Evolutionary conservation across 768 basidiomycete species (phyloP).

Genomic region (Amanita jacksonii): DNA sequence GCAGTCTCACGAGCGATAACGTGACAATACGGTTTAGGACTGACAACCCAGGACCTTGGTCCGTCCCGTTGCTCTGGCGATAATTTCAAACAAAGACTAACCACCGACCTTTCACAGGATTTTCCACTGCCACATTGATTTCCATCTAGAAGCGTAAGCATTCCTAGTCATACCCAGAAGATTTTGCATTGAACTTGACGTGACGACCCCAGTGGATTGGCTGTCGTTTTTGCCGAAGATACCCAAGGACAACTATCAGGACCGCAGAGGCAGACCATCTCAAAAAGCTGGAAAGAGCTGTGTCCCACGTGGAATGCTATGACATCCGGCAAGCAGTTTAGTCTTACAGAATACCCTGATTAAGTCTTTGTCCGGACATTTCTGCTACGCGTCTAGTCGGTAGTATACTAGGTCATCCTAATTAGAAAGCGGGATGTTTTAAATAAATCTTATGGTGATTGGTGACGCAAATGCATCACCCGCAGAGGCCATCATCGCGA

Average conservation of each 20-base stretch:
- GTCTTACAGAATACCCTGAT: neutral
- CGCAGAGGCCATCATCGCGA: too few species aligned
- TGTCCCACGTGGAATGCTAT: conserved; percentile 5
- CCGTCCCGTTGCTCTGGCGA: too few species aligned
- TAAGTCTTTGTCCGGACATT: neutral
- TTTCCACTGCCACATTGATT: conserved; percentile 7
- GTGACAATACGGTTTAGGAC: conserved; percentile 46
- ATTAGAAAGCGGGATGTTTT: too few species aligned
- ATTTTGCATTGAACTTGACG: neutral
- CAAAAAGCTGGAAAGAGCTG: conserved; percentile 4
- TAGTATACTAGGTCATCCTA: too few species aligned
- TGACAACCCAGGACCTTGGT: conserved; percentile 53
- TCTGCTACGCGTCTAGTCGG: too few species aligned
- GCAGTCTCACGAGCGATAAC: conserved; percentile 21
- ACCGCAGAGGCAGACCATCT: neutral
- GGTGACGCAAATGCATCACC: too few species aligned
- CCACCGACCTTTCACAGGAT: too few species aligned
- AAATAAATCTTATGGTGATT: too few species aligned
- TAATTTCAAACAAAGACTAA: too few species aligned
- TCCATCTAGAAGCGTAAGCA: conserved; percentile 3
- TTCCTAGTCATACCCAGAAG: neutral
- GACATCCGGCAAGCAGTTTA: conserved; percentile 4
- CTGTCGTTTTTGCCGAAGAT: conserved; percentile 7
- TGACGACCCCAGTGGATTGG: conserved; percentile 2
- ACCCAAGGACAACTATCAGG: neutral